Base-by-base conservation (phyloP, 345 rosid species). In the Acer yangbiense region DNA sequence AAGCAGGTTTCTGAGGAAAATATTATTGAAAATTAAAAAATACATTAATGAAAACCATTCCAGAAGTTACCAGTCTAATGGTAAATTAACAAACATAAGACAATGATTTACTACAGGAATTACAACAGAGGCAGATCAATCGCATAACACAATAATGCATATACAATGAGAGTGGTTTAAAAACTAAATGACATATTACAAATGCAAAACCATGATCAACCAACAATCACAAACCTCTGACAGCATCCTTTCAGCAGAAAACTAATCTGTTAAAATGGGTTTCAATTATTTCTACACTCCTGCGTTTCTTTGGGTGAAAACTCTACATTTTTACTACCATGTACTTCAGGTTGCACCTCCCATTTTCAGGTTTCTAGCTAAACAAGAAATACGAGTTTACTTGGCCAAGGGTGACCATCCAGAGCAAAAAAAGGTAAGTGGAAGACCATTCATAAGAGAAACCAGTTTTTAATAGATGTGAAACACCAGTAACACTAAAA, bases 1-100 rank as follows among this genome's bases (percentile, higher is more conserved):
- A 86, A 74, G 90, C 93, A 83, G 87, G 80, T 88, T 97, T 97
- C 99, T 94, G 89, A 50, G 1, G 1, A 52, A 13, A 58, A 76
- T 44, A 27, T 7, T n/a, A 62, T 29, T 25, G 3, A 16, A 46
- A 10, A 29, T 69, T 39, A 74, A 46, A 46, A 65, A 44, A 55
- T 20, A n/a, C 9, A 41, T 21, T 65, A 46, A 23, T 50, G 5
- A 39, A 41, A 48, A 65, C 17, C n/a, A 43, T 60, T 43, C 16
- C 66, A 60, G 48, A 14, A 44, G 32, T 13, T 21, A 65, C 63
- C 12, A 52, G 29, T 68, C 14, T 25, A 69, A 21, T 14, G 70
- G 69, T 20, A 23, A 27, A 52, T 20, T 16, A 29, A 2, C 41
- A 54, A 20, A 46, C 2, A 44, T 63, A 76, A 46, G 23, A 55